A percentile compares a stretch with the other conserved stretches of the same genome.
phyloP scores from a whole-genome alignment of 2,329 filamentous ascomycete species.

The Paecilomyces niveus region DNA sequence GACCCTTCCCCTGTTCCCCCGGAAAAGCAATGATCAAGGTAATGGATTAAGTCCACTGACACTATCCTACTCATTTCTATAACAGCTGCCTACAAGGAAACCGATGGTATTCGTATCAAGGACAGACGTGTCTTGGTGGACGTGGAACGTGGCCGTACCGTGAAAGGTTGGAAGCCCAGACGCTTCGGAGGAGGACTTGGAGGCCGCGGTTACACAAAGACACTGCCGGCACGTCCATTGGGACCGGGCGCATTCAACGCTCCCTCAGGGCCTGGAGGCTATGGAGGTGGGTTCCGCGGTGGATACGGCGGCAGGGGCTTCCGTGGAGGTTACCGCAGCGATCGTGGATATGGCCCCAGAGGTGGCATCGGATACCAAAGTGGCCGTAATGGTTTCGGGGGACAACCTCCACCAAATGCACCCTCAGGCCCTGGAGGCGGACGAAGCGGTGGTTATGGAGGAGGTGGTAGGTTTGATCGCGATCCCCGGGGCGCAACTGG shows the following conservation, averaged over 20 bases:
- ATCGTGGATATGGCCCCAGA: conserved; percentile 41
- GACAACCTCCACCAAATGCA: conserved; percentile 43
- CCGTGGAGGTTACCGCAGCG: conserved; percentile 46
- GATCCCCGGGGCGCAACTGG: conserved; percentile 55
- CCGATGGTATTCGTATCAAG: conserved; percentile 86
- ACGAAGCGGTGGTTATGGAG: conserved; percentile 45
- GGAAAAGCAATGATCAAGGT: conserved; percentile 2
- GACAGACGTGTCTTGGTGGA: conserved; percentile 89
- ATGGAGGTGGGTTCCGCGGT: conserved; percentile 49
- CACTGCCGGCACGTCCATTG: conserved; percentile 62
- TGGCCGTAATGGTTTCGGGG: conserved; percentile 45
- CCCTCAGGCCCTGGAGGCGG: conserved; percentile 50
- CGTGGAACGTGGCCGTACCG: conserved; percentile 90
- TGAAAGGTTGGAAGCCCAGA: conserved; percentile 86
- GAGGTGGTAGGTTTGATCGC: conserved; percentile 44
- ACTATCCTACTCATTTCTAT: conserved; percentile 7
- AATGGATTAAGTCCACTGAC: conserved; percentile 8
- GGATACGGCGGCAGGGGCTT: conserved; percentile 48
- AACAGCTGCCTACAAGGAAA: conserved; percentile 81
- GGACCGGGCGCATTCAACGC: conserved; percentile 54
- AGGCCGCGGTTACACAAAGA: conserved; percentile 86
- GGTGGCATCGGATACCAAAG: conserved; percentile 53
- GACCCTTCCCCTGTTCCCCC: conserved; percentile 27
- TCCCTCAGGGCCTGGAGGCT: conserved; percentile 51
- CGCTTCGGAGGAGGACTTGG: conserved; percentile 88